Percentiles rank a stretch among this genome's conserved stretches.
Evolutionary conservation across 2,329 filamentous ascomycete species (phyloP).

Genomic region (Bertia moriformis): DNA sequence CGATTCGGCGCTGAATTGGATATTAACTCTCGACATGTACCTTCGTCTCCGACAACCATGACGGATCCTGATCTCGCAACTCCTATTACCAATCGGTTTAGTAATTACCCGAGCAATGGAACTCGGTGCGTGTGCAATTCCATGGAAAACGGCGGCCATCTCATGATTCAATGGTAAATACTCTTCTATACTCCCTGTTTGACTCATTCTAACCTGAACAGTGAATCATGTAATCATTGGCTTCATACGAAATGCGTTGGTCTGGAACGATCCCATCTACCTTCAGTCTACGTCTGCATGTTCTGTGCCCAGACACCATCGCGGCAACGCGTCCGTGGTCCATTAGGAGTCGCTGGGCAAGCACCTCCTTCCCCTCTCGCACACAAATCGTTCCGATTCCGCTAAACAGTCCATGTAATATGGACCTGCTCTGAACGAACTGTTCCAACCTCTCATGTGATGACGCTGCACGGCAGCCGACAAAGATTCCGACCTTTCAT

Average conservation of each 20-base stretch:
- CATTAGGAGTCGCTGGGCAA: constrained; percentile 13
- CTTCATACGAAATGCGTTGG: constrained; percentile 43
- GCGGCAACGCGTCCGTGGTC: constrained; percentile 17
- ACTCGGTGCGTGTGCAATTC: constrained; percentile 44
- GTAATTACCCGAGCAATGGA: constrained; percentile 19
- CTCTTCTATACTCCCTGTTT: neutral
- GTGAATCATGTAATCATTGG: constrained; percentile 49
- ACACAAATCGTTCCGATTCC: constrained; percentile 16
- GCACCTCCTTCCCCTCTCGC: constrained; percentile 21
- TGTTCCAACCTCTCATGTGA: too few species aligned
- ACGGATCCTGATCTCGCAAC: constrained; percentile 32
- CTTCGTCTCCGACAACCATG: constrained; percentile 30
- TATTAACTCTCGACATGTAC: constrained; percentile 19
- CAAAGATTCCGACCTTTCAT: too few species aligned
- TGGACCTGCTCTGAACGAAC: too few species aligned
- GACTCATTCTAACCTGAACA: constrained; percentile 6
- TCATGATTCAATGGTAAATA: constrained; percentile 42
- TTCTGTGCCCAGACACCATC: constrained; percentile 29
- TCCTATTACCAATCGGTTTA: constrained; percentile 34
- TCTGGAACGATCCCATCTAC: constrained; percentile 27
- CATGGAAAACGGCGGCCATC: constrained; percentile 31
- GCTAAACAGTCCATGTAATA: too few species aligned
- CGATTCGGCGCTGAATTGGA: constrained; percentile 17
- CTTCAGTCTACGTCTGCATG: constrained; percentile 31
- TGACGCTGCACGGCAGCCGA: too few species aligned